Conservation (phyloP, 1,284 basidiomycete species). For the Trichosporon sp. region DNA sequence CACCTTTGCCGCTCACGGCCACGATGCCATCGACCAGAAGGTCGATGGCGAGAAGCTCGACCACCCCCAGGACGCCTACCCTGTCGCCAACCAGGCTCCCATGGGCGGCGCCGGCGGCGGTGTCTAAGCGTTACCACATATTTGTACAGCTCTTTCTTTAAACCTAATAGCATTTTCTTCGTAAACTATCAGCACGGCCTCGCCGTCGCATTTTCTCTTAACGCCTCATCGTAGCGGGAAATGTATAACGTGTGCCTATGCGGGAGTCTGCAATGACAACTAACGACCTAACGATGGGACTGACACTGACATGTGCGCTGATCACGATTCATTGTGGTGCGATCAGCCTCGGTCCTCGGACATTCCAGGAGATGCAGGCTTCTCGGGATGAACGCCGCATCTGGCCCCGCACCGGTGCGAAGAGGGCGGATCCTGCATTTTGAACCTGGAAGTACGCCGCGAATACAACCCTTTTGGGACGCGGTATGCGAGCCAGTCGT, state of each 20-base stretch:
- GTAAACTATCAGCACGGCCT: not conserved
- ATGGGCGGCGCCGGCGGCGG: not conserved
- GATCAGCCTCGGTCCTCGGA: not conserved
- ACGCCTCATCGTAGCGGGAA: constrained; percentile 7
- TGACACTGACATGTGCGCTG: not conserved
- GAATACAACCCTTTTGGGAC: not conserved
- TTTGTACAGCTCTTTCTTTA: constrained; percentile 5
- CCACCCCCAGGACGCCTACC: not conserved
- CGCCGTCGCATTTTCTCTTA: not conserved
- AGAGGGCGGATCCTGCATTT: no score
- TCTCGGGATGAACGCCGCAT: not conserved
- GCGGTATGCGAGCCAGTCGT: not conserved
- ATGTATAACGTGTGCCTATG: constrained; percentile 11
- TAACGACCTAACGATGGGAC: not conserved
- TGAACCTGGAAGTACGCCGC: not conserved
- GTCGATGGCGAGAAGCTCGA: constrained; percentile 15
- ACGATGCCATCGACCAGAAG: not conserved
- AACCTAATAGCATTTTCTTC: constrained; percentile 11
- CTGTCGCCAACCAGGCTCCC: not conserved
- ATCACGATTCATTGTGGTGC: not conserved
- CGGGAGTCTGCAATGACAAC: not conserved
- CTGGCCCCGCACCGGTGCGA: no score
- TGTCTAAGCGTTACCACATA: not conserved
- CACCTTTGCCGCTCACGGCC: constrained; percentile 40
- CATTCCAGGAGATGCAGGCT: not conserved